Evolutionary conservation across 2,329 filamentous ascomycete genomes (phyloP), one percentile per base, ranked within the genome.

Genomic region (Aspergillus texensis): DNA sequence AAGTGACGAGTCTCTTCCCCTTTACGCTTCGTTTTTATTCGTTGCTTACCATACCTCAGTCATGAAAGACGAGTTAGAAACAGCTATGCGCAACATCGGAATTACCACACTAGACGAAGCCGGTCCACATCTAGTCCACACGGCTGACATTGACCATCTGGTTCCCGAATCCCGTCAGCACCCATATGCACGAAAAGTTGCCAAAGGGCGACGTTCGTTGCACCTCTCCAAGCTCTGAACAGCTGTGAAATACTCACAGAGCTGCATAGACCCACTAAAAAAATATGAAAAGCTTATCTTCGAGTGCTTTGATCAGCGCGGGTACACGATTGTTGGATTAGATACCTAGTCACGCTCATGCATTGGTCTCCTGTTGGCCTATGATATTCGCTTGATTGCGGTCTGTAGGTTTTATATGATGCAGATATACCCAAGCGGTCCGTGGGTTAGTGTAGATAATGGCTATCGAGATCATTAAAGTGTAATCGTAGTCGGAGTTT

Each of bases 61-160:
- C 46, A 75, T 82, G 70, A 78, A 74, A 69, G 80, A 83, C 63
- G 82, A 84, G 63, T 71, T 84, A 26, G 80, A 83, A 68, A 81
- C 80, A 24, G 77, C 80, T 1, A 83, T 84, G 82, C 77, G 79
- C 14, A 79, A 82, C 53, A 77, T 72, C 57, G 82, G 82, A 14
- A 79, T 84, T 60, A 82, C 80, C 6, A 77, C 75, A 43, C 70
- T 83, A 24, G 75, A 78, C 26, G 74, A 83, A 67, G 79, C 77
- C 34, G 74, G 72, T 41, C 80, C 82, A 6, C 79, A 80, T 39
- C 67, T 82, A 62, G 76, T 83, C 58, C 79, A 83, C 67, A 82
- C 82, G 0, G 77, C 73, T 3, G 84, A 85, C 69, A 73, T 87
- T 26, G 83, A 86, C 70, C 78, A 82, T 67, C 72, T 84, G 32